A percentile compares a stretch with the other conserved stretches of the same genome.
phyloP scores from a whole-genome alignment of 257 asterid species.

The Asclepias syriaca region DNA sequence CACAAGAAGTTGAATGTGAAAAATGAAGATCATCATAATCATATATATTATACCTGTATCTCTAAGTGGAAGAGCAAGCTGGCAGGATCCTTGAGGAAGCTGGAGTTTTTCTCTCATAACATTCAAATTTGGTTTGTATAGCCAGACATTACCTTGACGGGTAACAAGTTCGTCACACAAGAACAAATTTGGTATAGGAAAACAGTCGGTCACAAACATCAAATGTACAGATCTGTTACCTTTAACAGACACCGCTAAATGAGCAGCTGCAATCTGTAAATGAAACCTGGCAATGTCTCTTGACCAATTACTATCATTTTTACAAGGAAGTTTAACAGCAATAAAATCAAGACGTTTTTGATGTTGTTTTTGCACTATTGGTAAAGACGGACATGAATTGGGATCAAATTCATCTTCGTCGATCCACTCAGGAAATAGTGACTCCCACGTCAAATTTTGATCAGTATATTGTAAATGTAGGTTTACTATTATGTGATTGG shows the following conservation, averaged over 20 bases:
- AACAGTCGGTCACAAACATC: conserved; percentile 50
- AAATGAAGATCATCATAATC: not conserved
- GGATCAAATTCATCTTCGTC: conserved; percentile 50
- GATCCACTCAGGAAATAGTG: conserved; percentile 78
- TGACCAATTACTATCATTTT: conserved; percentile 66
- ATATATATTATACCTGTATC: conserved; percentile 34
- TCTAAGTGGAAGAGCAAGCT: conserved; percentile 69
- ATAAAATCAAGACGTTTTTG: conserved; percentile 43
- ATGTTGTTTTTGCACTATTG: conserved; percentile 32
- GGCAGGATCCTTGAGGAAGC: conserved; percentile 79
- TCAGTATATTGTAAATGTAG: conserved; percentile 42
- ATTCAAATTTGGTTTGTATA: conserved; percentile 46
- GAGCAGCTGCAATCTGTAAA: conserved; percentile 62
- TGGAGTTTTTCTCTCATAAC: conserved; percentile 48
- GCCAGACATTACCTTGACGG: conserved; percentile 47
- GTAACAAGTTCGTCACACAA: conserved; percentile 50
- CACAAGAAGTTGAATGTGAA: not conserved
- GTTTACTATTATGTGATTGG: conserved; percentile 27
- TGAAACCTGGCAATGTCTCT: conserved; percentile 67
- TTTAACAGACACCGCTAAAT: conserved; percentile 47
- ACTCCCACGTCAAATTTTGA: conserved; percentile 53
- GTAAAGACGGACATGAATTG: conserved; percentile 51
- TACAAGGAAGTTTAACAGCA: conserved; percentile 69
- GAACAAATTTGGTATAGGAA: conserved; percentile 61
- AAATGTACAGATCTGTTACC: conserved; percentile 46